Conservation (phyloP, 805 yeast genomes). For the Sugiyamaella boreocaroliniensis region DNA sequence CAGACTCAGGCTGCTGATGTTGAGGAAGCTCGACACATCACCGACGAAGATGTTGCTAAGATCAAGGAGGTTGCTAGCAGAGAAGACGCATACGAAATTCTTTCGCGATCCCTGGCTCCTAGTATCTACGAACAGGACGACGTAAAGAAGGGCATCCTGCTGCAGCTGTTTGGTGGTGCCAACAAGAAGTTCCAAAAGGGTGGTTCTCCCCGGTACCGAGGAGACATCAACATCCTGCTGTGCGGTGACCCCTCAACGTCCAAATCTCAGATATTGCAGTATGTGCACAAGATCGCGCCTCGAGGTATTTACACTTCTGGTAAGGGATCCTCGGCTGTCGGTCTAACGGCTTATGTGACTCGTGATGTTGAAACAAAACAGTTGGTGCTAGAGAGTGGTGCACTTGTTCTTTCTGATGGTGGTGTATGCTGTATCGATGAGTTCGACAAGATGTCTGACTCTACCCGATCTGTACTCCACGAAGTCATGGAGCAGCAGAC, state of each 20-base stretch:
- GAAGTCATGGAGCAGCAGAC: constrained; percentile 99
- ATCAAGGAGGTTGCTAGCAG: constrained; percentile 60
- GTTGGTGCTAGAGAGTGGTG: constrained; percentile 91
- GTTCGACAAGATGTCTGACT: constrained; percentile 94
- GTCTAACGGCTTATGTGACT: constrained; percentile 94
- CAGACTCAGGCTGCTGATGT: constrained; percentile 59
- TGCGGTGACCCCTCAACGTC: constrained; percentile 99
- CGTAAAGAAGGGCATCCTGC: constrained; percentile 87
- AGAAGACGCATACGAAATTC: constrained; percentile 73
- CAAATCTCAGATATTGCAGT: constrained; percentile 88
- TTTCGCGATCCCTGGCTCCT: constrained; percentile 93
- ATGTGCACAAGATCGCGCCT: constrained; percentile 96
- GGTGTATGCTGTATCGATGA: constrained; percentile 99
- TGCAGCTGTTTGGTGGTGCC: constrained; percentile 94
- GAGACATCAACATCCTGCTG: constrained; percentile 82
- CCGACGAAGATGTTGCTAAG: constrained; percentile 60
- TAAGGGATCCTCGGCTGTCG: constrained; percentile 98
- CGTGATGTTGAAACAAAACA: constrained; percentile 92
- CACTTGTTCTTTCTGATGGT: constrained; percentile 91
- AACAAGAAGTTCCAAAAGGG: constrained; percentile 83
- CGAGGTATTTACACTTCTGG: constrained; percentile 98
- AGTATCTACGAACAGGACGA: constrained; percentile 94
- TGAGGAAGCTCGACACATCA: constrained; percentile 64
- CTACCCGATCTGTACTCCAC: constrained; percentile 90
- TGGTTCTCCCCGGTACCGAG: constrained; percentile 78